These are phyloP conservation scores for Lenwebbia sp. DNA, from an alignment of 345 rosid species.

Conservation along the genomic window DNA sequence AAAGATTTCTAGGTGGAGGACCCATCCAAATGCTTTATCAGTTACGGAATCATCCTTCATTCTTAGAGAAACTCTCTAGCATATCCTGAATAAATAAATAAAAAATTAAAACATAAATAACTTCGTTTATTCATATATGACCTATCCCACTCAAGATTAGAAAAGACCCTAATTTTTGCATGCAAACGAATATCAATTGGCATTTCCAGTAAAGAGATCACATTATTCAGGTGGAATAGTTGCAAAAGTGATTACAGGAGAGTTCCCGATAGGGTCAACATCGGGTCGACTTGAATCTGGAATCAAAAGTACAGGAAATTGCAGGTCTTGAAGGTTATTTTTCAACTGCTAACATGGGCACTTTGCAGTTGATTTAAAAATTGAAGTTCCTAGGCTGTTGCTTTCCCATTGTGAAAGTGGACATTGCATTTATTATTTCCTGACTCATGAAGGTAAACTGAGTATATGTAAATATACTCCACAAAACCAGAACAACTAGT, in stretches of 20 bases:
- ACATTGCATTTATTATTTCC: background rate
- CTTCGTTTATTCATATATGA: background rate
- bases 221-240: background rate
- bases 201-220: background rate
- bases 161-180: background rate
- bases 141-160: background rate
- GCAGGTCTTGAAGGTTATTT: background rate
- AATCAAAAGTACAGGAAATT: background rate
- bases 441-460: background rate
- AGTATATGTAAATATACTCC: background rate
- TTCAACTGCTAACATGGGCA: background rate
- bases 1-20: constrained; percentile 72
- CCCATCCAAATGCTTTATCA: constrained; percentile 98
- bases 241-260: constrained; percentile 25
- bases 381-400: background rate
- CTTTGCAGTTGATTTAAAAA: background rate
- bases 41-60: constrained; percentile 95
- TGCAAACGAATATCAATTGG: background rate
- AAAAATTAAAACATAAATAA: background rate
- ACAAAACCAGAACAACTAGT: background rate
- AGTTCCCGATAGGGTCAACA: constrained; percentile 42
- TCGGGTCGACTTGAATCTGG: background rate
- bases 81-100: constrained; percentile 42
- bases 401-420: background rate
- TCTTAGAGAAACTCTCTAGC: constrained; percentile 67